Evolutionary conservation across 768 basidiomycete genomes (phyloP), one percentile per base, ranked within the genome.

Genomic region (Mycena vulgaris): DNA sequence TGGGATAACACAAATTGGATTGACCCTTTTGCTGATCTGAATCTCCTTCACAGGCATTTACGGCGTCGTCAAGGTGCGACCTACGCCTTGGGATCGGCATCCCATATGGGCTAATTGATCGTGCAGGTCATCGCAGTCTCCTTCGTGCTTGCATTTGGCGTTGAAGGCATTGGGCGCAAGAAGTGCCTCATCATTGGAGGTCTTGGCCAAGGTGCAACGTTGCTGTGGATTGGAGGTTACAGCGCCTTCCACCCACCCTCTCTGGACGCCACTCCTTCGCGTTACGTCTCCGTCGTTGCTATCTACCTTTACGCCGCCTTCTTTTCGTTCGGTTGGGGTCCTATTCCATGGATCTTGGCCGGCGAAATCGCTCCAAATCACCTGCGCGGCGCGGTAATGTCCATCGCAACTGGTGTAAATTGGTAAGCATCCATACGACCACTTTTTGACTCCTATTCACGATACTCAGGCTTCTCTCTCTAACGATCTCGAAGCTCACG

Each of bases 121-220:
- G 33, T 14, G 0, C 81, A 89, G 79, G 82, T 86, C 25, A 69
- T 88, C 52, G 74, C 82, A 7, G 86, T 87, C 28, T 77, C 72
- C 17, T 71, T 80, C 21, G 80, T 82, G 8, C 81, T 88, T 39
- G 66, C 80, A 1, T 83, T 88, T 63, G 87, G 83, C n/a, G 82
- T 89, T 5, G 88, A 89, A 69, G 70, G 78, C 37, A 63, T 85
- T 40, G 89, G 89, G 5, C 82, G 87, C 57, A 89, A 89, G 70
- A 78, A 73, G 51, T 88, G 84, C 63, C 78, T 89, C 21, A 79
- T 89, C 48, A 78, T 85, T 45, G 87, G 87, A 16, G 86, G 86
- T 25, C 64, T 87, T 7, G 86, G 87, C 8, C 89, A 89, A 71
- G 83, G 83, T 8, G 66, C 78, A 11, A 85, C 75, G 76, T 86